Evolutionary conservation across 2,329 filamentous ascomycete species (phyloP).

Genomic region (Phialophora macrospora): DNA sequence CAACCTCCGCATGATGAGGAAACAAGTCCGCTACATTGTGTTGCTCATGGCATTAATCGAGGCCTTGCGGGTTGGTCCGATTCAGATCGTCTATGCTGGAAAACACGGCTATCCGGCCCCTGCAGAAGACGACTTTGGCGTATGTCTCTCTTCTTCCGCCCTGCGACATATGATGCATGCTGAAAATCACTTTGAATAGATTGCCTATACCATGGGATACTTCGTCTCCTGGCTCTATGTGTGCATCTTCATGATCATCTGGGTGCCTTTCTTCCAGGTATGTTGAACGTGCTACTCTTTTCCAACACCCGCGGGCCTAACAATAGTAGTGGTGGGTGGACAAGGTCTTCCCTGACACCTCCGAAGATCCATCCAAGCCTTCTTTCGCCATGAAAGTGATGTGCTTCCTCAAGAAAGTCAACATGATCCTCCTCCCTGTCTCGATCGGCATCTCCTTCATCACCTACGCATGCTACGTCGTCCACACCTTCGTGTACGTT

Average conservation of each 20-base stretch:
- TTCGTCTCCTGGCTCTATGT: slow-evolving; percentile 38
- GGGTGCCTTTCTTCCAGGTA: slow-evolving; percentile 37
- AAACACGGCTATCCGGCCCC: slow-evolving; percentile 33
- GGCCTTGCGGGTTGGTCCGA: slow-evolving; percentile 34
- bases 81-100: slow-evolving; percentile 37
- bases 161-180: neutral
- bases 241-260: slow-evolving; percentile 37
- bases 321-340: slow-evolving; percentile 37
- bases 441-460: slow-evolving; percentile 30
- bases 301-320: neutral
- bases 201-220: slow-evolving; percentile 37
- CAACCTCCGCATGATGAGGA: slow-evolving; percentile 37
- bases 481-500: slow-evolving; percentile 36
- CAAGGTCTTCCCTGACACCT: slow-evolving; percentile 19
- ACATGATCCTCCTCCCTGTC: slow-evolving; percentile 37
- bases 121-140: slow-evolving; percentile 37
- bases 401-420: slow-evolving; percentile 34
- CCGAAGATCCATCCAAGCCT: slow-evolving; percentile 23
- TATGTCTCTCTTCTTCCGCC: slow-evolving; percentile 16
- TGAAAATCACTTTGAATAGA: slow-evolving; percentile 24
- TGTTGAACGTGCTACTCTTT: neutral
- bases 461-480: slow-evolving; percentile 32
- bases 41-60: slow-evolving; percentile 38
- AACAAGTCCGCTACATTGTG: slow-evolving; percentile 34
- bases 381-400: slow-evolving; percentile 21